Percentiles rank a stretch among this genome's conserved stretches.
Evolutionary conservation across 495 filamentous ascomycete species (phyloP).

Genomic region (Ascobolus immersus): DNA sequence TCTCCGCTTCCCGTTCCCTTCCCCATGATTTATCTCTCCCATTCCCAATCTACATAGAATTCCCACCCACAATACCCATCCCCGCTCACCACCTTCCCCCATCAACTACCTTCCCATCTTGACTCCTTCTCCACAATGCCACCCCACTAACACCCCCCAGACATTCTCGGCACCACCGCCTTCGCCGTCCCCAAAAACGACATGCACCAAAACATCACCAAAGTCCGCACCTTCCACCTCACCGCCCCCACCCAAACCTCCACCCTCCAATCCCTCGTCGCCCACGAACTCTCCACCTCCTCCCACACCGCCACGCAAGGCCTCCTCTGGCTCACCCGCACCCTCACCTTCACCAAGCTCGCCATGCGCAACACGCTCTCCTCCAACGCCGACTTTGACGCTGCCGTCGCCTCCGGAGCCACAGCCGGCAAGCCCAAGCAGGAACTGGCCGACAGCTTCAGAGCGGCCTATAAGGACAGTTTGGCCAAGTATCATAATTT

Average conservation of each 20-base stretch:
- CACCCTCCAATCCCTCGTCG: slow-evolving; percentile 58
- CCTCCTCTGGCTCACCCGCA: slow-evolving; percentile 79
- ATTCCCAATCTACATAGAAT: too few relatives aligned
- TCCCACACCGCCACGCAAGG: slow-evolving; percentile 70
- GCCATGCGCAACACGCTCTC: too few relatives aligned
- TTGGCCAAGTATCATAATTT: slow-evolving; percentile 78
- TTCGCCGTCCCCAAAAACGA: slow-evolving; percentile 75
- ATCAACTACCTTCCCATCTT: too few relatives aligned
- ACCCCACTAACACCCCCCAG: too few relatives aligned
- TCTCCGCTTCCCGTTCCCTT: too few relatives aligned
- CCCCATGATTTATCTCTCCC: too few relatives aligned
- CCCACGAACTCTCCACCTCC: slow-evolving; percentile 65
- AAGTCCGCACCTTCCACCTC: slow-evolving; percentile 63
- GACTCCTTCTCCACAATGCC: too few relatives aligned
- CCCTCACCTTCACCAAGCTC: too few relatives aligned
- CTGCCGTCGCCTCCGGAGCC: too few relatives aligned
- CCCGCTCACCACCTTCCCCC: too few relatives aligned
- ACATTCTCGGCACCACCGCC: slow-evolving; percentile 54
- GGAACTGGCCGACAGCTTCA: slow-evolving; percentile 70
- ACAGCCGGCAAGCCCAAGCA: slow-evolving; percentile 31
- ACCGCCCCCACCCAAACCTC: slow-evolving; percentile 49
- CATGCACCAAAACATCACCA: slow-evolving; percentile 82
- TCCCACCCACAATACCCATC: too few relatives aligned
- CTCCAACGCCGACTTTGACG: too few relatives aligned
- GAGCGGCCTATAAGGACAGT: slow-evolving; percentile 51